phyloP scores from a whole-genome alignment of 257 asterid genomes.

The Cynanchum wilfordii region DNA sequence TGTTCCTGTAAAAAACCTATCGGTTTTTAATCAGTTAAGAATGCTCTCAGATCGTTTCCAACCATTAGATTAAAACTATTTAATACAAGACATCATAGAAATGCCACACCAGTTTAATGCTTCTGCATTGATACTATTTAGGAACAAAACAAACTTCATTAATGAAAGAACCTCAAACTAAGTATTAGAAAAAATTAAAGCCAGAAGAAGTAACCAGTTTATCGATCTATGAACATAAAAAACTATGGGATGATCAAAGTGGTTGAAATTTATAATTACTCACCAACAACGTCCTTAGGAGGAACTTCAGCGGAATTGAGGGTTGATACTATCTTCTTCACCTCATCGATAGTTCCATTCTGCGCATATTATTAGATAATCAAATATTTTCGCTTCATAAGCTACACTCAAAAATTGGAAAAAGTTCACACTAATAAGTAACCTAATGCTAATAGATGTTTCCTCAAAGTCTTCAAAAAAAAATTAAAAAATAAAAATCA shows the following conservation, averaged over 20 bases:
- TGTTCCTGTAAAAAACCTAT: neutral
- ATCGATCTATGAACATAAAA: neutral
- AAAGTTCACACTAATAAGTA: neutral
- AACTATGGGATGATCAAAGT: neutral
- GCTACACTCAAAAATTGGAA: neutral
- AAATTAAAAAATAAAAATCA: too few species aligned
- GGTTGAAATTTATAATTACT: conserved; percentile 23
- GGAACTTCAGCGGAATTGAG: conserved; percentile 87
- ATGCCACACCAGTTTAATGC: neutral
- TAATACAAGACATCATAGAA: neutral
- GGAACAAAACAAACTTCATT: neutral
- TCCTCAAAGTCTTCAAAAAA: too few species aligned
- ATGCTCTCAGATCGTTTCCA: neutral
- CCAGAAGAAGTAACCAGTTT: neutral
- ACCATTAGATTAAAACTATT: neutral
- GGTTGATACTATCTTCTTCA: conserved; percentile 74
- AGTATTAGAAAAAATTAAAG: neutral
- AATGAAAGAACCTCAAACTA: neutral
- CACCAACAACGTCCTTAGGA: conserved; percentile 85
- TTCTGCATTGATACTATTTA: neutral
- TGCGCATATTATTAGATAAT: conserved; percentile 25
- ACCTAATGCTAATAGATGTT: neutral
- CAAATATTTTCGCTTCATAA: neutral
- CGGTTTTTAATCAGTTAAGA: neutral
- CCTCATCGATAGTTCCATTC: conserved; percentile 89